phyloP scores from a whole-genome alignment of 495 filamentous ascomycete species.

The Rhypophila decipiens region DNA sequence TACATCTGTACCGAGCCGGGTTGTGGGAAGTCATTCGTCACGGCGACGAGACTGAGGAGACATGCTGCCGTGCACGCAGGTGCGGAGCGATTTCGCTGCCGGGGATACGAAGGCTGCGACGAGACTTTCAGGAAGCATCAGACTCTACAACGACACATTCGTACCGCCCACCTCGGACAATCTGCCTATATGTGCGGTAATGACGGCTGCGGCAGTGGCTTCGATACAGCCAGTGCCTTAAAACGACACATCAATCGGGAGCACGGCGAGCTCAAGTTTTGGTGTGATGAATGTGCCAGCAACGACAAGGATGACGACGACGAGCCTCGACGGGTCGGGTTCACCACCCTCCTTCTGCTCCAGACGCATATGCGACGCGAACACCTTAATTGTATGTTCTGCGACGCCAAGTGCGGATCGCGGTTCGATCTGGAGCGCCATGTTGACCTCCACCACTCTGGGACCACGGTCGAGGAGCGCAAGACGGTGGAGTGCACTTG shows the following conservation, averaged over 20 bases:
- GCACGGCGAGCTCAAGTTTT: constrained; percentile 64
- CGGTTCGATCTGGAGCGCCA: constrained; percentile 60
- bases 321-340: constrained; percentile 41
- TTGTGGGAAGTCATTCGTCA: constrained; percentile 78
- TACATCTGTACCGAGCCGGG: constrained; percentile 62
- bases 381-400: constrained; percentile 72
- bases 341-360: constrained; percentile 63
- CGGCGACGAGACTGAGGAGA: constrained; percentile 61
- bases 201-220: constrained; percentile 62
- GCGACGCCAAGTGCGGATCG: constrained; percentile 55
- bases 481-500: constrained; percentile 58
- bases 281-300: constrained; percentile 59
- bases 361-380: constrained; percentile 62
- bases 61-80: constrained; percentile 65
- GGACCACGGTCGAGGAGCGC: constrained; percentile 53
- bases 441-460: constrained; percentile 62
- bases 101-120: constrained; percentile 64
- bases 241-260: constrained; percentile 62
- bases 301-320: constrained; percentile 8
- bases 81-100: constrained; percentile 63
- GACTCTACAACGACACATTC: constrained; percentile 78
- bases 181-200: constrained; percentile 63
- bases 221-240: constrained; percentile 62
- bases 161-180: constrained; percentile 59
- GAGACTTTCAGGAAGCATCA: constrained; percentile 82